phyloP scores from a whole-genome alignment of 2,329 filamentous ascomycete genomes.

The Alternaria alternata region DNA sequence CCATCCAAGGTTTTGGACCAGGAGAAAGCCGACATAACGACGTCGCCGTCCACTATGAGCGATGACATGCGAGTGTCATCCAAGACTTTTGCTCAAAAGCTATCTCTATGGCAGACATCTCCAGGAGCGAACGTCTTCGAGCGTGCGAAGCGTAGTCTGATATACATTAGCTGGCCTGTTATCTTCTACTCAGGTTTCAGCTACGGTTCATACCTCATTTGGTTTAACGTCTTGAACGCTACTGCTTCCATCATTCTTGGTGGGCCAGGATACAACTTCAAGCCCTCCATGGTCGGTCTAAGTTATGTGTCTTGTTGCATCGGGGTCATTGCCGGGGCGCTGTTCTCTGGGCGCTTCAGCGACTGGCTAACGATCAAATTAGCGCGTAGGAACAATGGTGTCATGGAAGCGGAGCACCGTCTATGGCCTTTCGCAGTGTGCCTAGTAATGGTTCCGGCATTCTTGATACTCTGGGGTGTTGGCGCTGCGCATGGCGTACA shows the following conservation, averaged over 20 bases:
- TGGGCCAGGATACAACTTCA: conserved; percentile 33
- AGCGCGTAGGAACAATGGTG: conserved; percentile 50
- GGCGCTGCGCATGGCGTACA: conserved; percentile 60
- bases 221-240: conserved; percentile 42
- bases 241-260: conserved; percentile 38
- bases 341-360: conserved; percentile 31
- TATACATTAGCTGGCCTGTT: conserved; percentile 49
- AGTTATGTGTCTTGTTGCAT: conserved; percentile 33
- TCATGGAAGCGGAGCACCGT: conserved; percentile 53
- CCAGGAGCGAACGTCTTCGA: conserved; percentile 29
- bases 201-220: conserved; percentile 38
- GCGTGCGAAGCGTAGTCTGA: conserved; percentile 30
- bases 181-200: conserved; percentile 37
- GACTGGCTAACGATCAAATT: conserved; percentile 38
- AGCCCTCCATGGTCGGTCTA: conserved; percentile 32
- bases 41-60: conserved; percentile 25
- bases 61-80: conserved; percentile 13
- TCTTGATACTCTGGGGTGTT: conserved; percentile 61
- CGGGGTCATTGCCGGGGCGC: conserved; percentile 27
- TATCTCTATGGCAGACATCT: conserved; percentile 33
- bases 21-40: conserved; percentile 33
- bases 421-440: conserved; percentile 53
- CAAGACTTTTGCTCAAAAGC: conserved; percentile 30
- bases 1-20: conserved; percentile 15
- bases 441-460: conserved; percentile 54